A percentile compares a stretch with the other conserved stretches of the same genome.
phyloP scores from a whole-genome alignment of 2,329 filamentous ascomycete species.

The Claviceps fusiformis region DNA sequence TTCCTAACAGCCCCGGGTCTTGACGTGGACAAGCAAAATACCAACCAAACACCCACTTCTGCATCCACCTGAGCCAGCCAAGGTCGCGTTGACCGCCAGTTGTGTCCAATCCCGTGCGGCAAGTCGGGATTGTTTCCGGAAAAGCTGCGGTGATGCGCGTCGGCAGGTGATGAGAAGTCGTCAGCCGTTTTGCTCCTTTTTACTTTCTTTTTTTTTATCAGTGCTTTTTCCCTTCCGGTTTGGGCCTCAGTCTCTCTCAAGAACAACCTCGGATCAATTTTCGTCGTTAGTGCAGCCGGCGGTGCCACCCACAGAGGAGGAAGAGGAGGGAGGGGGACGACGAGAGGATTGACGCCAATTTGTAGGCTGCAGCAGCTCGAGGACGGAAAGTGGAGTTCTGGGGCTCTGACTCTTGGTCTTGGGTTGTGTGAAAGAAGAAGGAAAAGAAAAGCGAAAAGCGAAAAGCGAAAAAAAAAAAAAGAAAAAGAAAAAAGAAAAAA shows the following conservation, averaged over 20 bases:
- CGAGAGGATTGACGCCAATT: background rate
- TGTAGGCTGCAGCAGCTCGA: background rate
- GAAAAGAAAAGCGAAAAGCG: too few species aligned
- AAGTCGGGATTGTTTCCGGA: slow-evolving; percentile 6
- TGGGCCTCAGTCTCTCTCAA: background rate
- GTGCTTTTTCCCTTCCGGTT: too few species aligned
- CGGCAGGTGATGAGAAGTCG: slow-evolving; percentile 1
- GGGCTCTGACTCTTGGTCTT: background rate
- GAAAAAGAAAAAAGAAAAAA: too few species aligned
- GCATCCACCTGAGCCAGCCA: background rate
- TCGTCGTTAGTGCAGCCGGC: background rate
- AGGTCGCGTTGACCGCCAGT: slow-evolving; percentile 8
- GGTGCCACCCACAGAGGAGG: background rate
- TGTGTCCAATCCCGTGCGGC: background rate
- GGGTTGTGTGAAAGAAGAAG: background rate
- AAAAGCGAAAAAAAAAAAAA: background rate
- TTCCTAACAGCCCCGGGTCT: slow-evolving; percentile 1
- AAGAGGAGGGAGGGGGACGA: background rate
- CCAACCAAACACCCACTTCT: slow-evolving; percentile 2
- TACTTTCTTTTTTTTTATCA: background rate
- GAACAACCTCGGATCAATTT: background rate
- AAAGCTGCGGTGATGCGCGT: slow-evolving; percentile 3
- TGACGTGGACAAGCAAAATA: slow-evolving; percentile 6
- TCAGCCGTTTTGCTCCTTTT: background rate
- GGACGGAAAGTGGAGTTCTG: background rate